These are phyloP conservation scores for Phytophthora brassicae DNA, from an alignment of 352 stramenopile genomes.

Conservation along the genomic window DNA sequence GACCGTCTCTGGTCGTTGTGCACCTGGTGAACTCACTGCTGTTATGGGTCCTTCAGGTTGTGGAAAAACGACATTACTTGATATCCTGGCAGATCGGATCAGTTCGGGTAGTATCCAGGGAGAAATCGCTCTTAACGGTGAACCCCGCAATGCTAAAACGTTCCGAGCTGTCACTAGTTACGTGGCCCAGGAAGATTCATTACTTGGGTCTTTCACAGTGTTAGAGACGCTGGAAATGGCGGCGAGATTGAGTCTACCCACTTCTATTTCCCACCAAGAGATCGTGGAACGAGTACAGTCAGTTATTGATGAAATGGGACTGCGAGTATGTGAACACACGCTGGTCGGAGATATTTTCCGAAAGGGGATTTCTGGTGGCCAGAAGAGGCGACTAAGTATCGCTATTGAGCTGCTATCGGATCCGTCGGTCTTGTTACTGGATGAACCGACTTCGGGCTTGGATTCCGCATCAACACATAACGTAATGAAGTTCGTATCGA, in stretches of 20 bases:
- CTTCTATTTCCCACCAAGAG: slow-evolving; percentile 32
- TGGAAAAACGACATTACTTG: slow-evolving; percentile 70
- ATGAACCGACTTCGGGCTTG: slow-evolving; percentile 93
- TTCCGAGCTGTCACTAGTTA: slow-evolving; percentile 58
- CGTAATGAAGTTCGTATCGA: slow-evolving; percentile 80
- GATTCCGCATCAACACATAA: slow-evolving; percentile 87
- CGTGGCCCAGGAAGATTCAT: slow-evolving; percentile 56
- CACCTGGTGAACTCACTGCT: slow-evolving; percentile 58
- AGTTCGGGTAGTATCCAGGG: slow-evolving; percentile 39
- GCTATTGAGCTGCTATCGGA: slow-evolving; percentile 93
- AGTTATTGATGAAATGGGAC: slow-evolving; percentile 67
- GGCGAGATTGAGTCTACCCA: slow-evolving; percentile 51
- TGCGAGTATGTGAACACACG: slow-evolving; percentile 56
- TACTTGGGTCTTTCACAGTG: slow-evolving; percentile 69
- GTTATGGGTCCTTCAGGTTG: slow-evolving; percentile 64
- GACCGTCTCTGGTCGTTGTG: slow-evolving; percentile 53
- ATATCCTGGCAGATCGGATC: slow-evolving; percentile 55
- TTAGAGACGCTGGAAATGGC: slow-evolving; percentile 69
- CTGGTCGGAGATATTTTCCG: slow-evolving; percentile 82
- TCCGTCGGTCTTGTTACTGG: slow-evolving; percentile 93
- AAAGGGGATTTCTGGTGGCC: slow-evolving; percentile 83
- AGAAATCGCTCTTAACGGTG: slow-evolving; percentile 48
- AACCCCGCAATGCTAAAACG: slow-evolving; percentile 31
- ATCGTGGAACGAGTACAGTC: slow-evolving; percentile 54
- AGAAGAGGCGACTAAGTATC: slow-evolving; percentile 92